Percentiles rank a stretch among this genome's conserved stretches.
Conservation (phyloP, 2,329 filamentous ascomycete genomes). For the Penicillium sp. region DNA sequence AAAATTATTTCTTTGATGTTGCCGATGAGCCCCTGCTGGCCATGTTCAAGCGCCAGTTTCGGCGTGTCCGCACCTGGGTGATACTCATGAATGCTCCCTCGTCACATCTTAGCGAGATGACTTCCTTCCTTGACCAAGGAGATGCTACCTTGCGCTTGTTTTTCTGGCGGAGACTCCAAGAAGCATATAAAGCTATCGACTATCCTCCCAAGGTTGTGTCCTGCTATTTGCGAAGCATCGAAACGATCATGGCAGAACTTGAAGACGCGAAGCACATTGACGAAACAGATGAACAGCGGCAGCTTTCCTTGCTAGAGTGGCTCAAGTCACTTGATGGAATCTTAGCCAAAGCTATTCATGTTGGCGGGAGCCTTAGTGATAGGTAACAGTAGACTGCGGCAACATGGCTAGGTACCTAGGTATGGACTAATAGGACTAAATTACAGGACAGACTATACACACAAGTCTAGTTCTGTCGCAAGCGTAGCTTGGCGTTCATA, state of each 20-base stretch:
- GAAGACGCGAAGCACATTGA: conserved; percentile 55
- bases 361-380: too few species aligned
- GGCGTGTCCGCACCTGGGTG: conserved; percentile 30
- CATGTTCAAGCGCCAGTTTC: conserved; percentile 30
- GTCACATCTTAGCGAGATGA: conserved; percentile 64
- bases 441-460: background rate
- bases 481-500: conserved; percentile 67
- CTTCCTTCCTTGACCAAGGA: conserved; percentile 75
- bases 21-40: conserved; percentile 29
- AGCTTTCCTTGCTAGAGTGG: conserved; percentile 66
- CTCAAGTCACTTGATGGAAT: conserved; percentile 76
- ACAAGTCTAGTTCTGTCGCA: conserved; percentile 26
- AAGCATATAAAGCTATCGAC: conserved; percentile 78
- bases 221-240: conserved; percentile 78
- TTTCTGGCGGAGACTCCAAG: conserved; percentile 83
- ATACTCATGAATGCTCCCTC: conserved; percentile 42
- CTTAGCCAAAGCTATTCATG: conserved; percentile 66
- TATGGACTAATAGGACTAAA: background rate
- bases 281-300: conserved; percentile 58
- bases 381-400: too few species aligned
- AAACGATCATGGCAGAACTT: conserved; percentile 70
- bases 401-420: too few species aligned
- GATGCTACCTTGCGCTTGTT: conserved; percentile 78
- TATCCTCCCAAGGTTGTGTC: conserved; percentile 85
- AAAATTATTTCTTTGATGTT: conserved; percentile 35